These are phyloP conservation scores for Colletotrichum sp. DNA, from an alignment of 2,329 filamentous ascomycete species.

Conservation along the genomic window DNA sequence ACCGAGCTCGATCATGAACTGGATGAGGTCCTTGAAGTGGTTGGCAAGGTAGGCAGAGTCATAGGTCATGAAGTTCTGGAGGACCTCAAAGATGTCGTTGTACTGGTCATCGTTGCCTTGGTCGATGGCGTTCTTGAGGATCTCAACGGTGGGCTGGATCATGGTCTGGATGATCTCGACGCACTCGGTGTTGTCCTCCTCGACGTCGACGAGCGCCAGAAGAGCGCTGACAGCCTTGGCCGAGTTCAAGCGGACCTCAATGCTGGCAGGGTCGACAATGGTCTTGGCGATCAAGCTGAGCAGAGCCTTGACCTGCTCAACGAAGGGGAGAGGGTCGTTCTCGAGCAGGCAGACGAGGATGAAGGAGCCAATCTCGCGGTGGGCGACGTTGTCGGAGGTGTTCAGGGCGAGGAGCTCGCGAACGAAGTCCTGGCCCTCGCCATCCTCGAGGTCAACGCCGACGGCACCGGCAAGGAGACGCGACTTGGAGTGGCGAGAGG, in stretches of 20 bases:
- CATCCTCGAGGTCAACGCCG: constrained; percentile 73
- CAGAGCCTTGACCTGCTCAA: constrained; percentile 78
- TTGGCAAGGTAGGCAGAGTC: constrained; percentile 82
- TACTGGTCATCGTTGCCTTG: constrained; percentile 83
- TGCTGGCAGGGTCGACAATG: constrained; percentile 87
- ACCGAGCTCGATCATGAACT: constrained; percentile 91
- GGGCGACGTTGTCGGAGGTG: constrained; percentile 73
- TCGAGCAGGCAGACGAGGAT: constrained; percentile 93
- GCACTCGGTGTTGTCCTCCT: constrained; percentile 81
- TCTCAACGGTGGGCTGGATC: constrained; percentile 85
- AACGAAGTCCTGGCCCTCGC: constrained; percentile 84
- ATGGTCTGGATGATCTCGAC: constrained; percentile 79
- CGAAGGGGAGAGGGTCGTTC: constrained; percentile 82
- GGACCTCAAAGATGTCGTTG: constrained; percentile 92
- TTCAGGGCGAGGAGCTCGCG: constrained; percentile 80
- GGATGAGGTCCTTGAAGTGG: constrained; percentile 88
- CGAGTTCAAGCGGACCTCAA: constrained; percentile 93
- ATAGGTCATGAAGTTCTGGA: constrained; percentile 92
- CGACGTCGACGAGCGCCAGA: constrained; percentile 84
- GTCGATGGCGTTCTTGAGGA: constrained; percentile 84
- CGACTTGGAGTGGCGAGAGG: constrained; percentile 84
- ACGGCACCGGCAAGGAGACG: constrained; percentile 89
- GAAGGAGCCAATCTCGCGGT: constrained; percentile 90
- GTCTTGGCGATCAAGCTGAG: constrained; percentile 85
- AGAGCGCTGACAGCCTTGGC: constrained; percentile 88